phyloP scores from a whole-genome alignment of 2,329 filamentous ascomycete genomes.

The Chaetothyriales sp. region DNA sequence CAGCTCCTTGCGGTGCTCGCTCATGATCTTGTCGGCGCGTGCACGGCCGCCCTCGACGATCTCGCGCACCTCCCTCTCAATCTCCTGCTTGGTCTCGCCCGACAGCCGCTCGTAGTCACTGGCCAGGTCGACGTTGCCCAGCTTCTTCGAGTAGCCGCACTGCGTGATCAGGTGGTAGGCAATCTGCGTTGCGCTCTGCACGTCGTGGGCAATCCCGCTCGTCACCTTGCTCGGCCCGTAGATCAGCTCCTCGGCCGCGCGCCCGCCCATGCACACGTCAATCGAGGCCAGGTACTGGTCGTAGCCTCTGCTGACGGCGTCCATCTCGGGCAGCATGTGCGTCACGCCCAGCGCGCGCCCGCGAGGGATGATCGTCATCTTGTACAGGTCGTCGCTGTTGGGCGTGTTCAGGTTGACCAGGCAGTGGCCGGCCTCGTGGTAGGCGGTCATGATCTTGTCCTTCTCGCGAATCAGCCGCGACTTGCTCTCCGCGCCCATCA shows the following conservation, averaged over 20 bases:
- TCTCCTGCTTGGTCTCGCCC: constrained; percentile 69
- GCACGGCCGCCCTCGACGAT: constrained; percentile 69
- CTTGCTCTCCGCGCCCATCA: constrained; percentile 88
- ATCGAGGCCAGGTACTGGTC: constrained; percentile 69
- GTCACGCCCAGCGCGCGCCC: constrained; percentile 79
- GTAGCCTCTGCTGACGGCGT: constrained; percentile 72
- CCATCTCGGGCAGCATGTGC: constrained; percentile 70
- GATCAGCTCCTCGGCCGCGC: constrained; percentile 77
- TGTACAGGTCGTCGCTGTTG: constrained; percentile 69
- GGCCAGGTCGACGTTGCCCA: constrained; percentile 81
- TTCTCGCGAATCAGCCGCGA: constrained; percentile 82
- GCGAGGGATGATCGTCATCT: constrained; percentile 90
- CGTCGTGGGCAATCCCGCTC: constrained; percentile 71
- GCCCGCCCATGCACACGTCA: constrained; percentile 70
- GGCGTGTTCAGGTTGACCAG: constrained; percentile 75
- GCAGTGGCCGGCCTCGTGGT: constrained; percentile 91
- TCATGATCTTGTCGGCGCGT: constrained; percentile 58
- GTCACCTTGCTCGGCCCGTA: constrained; percentile 88
- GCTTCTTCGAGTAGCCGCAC: constrained; percentile 73
- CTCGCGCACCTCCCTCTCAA: constrained; percentile 77
- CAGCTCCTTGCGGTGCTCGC: constrained; percentile 65
- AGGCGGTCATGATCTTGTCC: constrained; percentile 82
- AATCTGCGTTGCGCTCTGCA: constrained; percentile 64
- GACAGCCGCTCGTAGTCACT: constrained; percentile 71
- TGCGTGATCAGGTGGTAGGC: constrained; percentile 80